Percentiles rank a stretch among this genome's conserved stretches.
These are phyloP conservation scores for Glonium stellatum DNA, from an alignment of 495 filamentous ascomycete species.

Conservation along the genomic window DNA sequence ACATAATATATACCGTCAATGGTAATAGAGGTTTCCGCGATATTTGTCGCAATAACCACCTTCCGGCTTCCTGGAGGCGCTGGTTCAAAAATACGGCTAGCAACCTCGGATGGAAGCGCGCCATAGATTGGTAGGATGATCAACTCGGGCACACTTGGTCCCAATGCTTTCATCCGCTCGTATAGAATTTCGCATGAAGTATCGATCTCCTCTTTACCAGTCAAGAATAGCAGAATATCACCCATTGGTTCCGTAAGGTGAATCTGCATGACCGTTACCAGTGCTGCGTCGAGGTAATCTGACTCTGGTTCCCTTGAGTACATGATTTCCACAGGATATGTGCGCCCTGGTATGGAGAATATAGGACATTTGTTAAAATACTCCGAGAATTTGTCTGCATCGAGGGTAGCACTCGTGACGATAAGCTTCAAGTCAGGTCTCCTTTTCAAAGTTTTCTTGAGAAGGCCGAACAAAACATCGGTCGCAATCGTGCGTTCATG, in stretches of 20 bases:
- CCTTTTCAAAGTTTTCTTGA: conserved; percentile 88
- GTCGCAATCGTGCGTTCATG: conserved; percentile 97
- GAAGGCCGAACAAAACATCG: conserved; percentile 85
- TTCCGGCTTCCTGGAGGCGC: conserved; percentile 83
- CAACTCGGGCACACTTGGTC: conserved; percentile 83
- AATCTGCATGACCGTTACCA: conserved; percentile 97
- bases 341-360: conserved; percentile 91
- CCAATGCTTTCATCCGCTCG: conserved; percentile 94
- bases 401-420: conserved; percentile 90
- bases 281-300: conserved; percentile 92
- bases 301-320: conserved; percentile 91
- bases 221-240: conserved; percentile 93
- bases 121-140: conserved; percentile 94
- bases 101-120: conserved; percentile 85
- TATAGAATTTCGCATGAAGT: conserved; percentile 85
- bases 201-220: conserved; percentile 97
- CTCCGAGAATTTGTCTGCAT: conserved; percentile 93
- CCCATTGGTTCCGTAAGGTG: conserved; percentile 85
- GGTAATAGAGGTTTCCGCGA: conserved; percentile 95
- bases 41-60: conserved; percentile 97
- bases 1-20: conserved; percentile 98
- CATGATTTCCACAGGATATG: conserved; percentile 90
- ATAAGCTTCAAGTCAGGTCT: conserved; percentile 87
- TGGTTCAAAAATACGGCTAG: conserved; percentile 89
- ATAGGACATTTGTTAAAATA: conserved; percentile 95